Evolutionary conservation across 768 basidiomycete species (phyloP).

Genomic region (Lactarius quietus): DNA sequence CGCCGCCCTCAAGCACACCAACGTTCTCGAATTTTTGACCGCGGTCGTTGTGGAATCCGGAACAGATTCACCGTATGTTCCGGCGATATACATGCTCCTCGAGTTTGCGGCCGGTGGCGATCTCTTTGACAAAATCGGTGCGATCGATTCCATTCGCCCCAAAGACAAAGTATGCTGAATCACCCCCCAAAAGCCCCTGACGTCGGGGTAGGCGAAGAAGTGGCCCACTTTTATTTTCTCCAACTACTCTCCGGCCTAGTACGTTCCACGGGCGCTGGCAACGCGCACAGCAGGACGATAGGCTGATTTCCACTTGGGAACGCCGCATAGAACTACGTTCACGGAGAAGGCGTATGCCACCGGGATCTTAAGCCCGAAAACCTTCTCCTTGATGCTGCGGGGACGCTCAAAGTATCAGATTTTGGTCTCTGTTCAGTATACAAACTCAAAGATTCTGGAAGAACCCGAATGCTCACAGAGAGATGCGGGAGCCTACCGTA

Average conservation of each 20-base stretch:
- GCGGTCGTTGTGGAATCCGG: constrained; percentile 70
- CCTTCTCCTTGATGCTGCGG: constrained; percentile 76
- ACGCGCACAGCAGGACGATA: neutral
- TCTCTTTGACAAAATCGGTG: constrained; percentile 97
- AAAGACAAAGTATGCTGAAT: neutral
- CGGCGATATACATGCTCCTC: constrained; percentile 88
- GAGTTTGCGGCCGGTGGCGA: constrained; percentile 94
- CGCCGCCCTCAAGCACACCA: constrained; percentile 65
- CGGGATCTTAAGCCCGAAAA: constrained; percentile 98
- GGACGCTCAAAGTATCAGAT: constrained; percentile 89
- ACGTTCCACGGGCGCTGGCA: constrained; percentile 28
- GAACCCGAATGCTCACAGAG: constrained; percentile 71
- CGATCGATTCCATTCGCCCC: constrained; percentile 28
- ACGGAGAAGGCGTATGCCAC: constrained; percentile 88
- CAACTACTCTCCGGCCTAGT: constrained; percentile 86
- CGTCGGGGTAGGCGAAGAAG: constrained; percentile 77
- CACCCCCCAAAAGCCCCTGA: constrained; percentile 64
- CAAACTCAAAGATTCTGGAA: constrained; percentile 75
- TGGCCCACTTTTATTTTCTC: constrained; percentile 87
- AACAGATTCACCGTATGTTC: constrained; percentile 50
- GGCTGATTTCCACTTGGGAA: constrained; percentile 6
- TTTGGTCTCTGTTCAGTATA: constrained; percentile 93
- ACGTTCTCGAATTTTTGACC: constrained; percentile 82
- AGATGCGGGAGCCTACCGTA: constrained; percentile 92
- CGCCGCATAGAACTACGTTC: constrained; percentile 66